Evolutionary conservation across 1,284 basidiomycete genomes (phyloP), one percentile per base, ranked within the genome.

Genomic region (Ustilago trichophora): DNA sequence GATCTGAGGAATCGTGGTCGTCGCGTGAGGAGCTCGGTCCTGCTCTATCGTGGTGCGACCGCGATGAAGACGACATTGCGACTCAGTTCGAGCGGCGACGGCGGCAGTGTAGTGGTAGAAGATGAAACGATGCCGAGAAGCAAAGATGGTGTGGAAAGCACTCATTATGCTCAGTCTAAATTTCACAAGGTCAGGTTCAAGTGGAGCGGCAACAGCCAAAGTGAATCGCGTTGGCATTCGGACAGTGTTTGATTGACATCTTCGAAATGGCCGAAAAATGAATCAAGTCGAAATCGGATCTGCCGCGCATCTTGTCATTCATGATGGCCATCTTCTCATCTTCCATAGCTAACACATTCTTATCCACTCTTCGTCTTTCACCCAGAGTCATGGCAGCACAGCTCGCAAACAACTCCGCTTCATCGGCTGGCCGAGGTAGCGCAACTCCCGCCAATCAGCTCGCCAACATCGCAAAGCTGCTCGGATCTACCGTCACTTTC

Each of bases 401-500:
- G 22, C 15, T 29, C 8, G 35, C 40, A 22, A 19, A 35, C 41
- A 57, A 46, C 18, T 37, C 54, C 34, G 41, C 54, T 18, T 34
- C 32, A n/a, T 40, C 54, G 19, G 41, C 54, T 41, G 46, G 49
- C 13, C 45, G 45, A n/a, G 46, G 41, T 48, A 50, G 35, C 24
- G 16, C 60, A 32, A 16, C 49, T 16, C 49, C 58, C 7, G 53
- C 57, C 9, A 51, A 43, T 18, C 64, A 62, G 37, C 57, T 68
- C 4, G 43, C 41, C 50, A 54, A 50, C 43, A 56, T 68, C 33
- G 46, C 59, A 32, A 57, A 57, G 32, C 38, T 68, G 34, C 65
- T 68, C 27, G 65, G 65, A 40, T 56, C 53, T 24, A 29, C 46
- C 24, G 50, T 68, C 37, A 63, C 42, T 16, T 35, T 68, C 35